These are phyloP conservation scores for Picochlorum sp. DNA, from an alignment of 139 green algal genomes.

Conservation along the genomic window DNA sequence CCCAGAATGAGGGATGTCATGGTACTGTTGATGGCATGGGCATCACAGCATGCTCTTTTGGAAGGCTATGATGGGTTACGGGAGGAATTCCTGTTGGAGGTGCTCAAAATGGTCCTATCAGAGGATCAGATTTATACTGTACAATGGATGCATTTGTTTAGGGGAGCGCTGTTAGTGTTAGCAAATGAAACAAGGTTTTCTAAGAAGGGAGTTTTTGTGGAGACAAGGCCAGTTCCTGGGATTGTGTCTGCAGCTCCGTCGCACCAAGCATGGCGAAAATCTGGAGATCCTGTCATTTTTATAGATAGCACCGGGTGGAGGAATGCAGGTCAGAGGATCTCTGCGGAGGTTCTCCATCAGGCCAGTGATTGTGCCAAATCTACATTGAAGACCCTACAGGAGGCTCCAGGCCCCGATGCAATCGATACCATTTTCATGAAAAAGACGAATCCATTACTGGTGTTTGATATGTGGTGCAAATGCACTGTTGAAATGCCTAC, in stretches of 20 bases:
- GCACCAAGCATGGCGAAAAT: conserved; percentile 18
- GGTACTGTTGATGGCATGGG: conserved; percentile 63
- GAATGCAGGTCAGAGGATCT: conserved; percentile 49
- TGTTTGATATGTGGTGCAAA: conserved; percentile 55
- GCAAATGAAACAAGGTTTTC: conserved; percentile 26
- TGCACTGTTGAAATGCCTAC: conserved; percentile 9
- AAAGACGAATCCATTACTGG: neutral
- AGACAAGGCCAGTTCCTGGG: conserved; percentile 1
- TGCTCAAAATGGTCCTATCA: neutral
- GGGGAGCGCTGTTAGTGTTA: conserved; percentile 39
- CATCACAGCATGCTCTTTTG: conserved; percentile 34
- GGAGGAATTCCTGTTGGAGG: conserved; percentile 37
- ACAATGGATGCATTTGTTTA: conserved; percentile 48
- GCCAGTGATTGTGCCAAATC: conserved; percentile 20
- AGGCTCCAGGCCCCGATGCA: conserved; percentile 33
- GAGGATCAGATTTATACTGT: conserved; percentile 36
- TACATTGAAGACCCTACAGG: conserved; percentile 36
- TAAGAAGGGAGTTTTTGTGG: neutral
- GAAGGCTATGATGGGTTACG: conserved; percentile 37
- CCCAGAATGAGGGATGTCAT: conserved; percentile 38
- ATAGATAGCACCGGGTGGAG: conserved; percentile 53
- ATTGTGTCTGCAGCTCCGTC: conserved; percentile 21
- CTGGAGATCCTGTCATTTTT: conserved; percentile 35
- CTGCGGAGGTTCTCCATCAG: conserved; percentile 26
- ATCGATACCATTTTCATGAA: conserved; percentile 44